These are phyloP conservation scores for Hibiscus trionum DNA, from an alignment of 345 rosid species.

Conservation along the genomic window DNA sequence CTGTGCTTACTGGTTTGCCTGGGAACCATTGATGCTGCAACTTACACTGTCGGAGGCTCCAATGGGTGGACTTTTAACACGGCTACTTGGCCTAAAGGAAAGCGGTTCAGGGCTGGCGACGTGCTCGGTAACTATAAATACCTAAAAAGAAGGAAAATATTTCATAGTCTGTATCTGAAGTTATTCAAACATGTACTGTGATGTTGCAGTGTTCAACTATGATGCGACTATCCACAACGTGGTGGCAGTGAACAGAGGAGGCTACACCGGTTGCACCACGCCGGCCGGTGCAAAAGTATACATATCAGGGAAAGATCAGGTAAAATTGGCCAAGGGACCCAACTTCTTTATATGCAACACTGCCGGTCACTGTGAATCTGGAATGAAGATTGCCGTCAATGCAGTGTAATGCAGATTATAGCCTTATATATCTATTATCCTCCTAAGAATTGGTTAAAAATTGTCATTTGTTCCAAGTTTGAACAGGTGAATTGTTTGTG, in stretches of 20 bases:
- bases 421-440: neutral
- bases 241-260: conserved; percentile 29
- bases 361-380: conserved; percentile 37
- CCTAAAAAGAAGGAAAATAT: neutral
- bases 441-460: neutral
- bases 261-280: conserved; percentile 31
- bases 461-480: neutral
- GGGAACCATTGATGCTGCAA: conserved; percentile 24
- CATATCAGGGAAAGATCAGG: conserved; percentile 36
- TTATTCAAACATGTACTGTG: neutral
- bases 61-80: conserved; percentile 38
- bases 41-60: conserved; percentile 36
- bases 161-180: neutral
- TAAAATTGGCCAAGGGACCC: conserved; percentile 34
- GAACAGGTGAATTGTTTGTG: neutral
- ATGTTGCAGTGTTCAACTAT: conserved; percentile 40
- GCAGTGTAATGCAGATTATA: conserved; percentile 20
- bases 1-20: conserved; percentile 15
- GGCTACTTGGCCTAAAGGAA: conserved; percentile 39
- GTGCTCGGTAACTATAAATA: conserved; percentile 26
- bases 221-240: conserved; percentile 34
- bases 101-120: conserved; percentile 46
- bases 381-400: conserved; percentile 44
- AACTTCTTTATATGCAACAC: conserved; percentile 47
- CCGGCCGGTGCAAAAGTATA: conserved; percentile 28